These are phyloP conservation scores for Exophiala bonariae DNA, from an alignment of 2,329 filamentous ascomycete species.

Conservation along the genomic window DNA sequence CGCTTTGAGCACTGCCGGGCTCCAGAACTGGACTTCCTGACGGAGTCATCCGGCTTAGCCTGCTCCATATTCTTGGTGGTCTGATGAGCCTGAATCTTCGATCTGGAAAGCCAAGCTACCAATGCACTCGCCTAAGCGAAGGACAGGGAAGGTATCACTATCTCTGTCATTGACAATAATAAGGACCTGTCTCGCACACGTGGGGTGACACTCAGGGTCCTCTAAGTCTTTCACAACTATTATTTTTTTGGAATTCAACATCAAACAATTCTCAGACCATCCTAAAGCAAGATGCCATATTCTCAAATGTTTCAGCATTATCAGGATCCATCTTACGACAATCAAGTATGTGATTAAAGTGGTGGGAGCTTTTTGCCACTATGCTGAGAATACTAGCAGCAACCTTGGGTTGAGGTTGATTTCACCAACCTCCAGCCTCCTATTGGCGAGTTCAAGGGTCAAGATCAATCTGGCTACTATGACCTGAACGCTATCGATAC, in stretches of 20 bases:
- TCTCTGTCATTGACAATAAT: conserved; percentile 1
- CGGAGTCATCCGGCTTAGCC: too few species aligned
- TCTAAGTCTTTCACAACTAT: conserved; percentile 13
- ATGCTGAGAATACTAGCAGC: conserved; percentile 7
- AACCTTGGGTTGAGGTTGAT: conserved; percentile 20
- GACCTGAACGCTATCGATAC: conserved; percentile 7
- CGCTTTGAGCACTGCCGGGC: too few species aligned
- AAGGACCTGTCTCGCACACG: conserved; percentile 6
- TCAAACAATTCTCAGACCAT: conserved; percentile 16
- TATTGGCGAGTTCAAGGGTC: conserved; percentile 11
- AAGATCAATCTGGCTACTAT: conserved; percentile 10
- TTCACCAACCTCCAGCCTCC: conserved; percentile 12
- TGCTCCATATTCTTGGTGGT: conserved; percentile 1
- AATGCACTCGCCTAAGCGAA: conserved; percentile 2
- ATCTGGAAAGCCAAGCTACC: background rate
- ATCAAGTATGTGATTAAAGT: conserved; percentile 11
- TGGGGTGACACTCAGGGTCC: conserved; percentile 12
- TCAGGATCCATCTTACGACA: conserved; percentile 13
- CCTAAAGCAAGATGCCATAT: conserved; percentile 16
- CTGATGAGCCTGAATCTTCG: conserved; percentile 4
- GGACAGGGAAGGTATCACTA: background rate
- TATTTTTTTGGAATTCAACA: conserved; percentile 5
- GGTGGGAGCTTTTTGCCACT: conserved; percentile 2
- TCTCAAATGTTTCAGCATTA: conserved; percentile 16
- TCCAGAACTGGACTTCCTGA: too few species aligned